These are phyloP conservation scores for Akanthomyces lecanii DNA, from an alignment of 2,329 filamentous ascomycete species.

Conservation along the genomic window DNA sequence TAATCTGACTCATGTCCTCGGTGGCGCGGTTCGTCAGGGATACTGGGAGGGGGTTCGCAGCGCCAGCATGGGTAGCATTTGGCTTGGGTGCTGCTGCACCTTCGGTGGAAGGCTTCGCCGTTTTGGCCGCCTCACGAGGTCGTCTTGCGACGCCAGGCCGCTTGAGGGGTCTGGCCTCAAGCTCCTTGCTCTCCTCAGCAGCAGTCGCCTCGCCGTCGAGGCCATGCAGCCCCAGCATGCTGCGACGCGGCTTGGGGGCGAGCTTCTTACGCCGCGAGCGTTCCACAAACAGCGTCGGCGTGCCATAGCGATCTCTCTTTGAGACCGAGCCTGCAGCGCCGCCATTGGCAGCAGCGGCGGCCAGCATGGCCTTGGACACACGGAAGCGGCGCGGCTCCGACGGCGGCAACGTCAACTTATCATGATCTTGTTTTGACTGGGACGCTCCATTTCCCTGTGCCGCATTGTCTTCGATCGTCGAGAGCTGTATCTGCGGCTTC, in stretches of 20 bases:
- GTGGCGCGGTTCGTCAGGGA: slow-evolving; percentile 31
- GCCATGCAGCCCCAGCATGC: slow-evolving; percentile 22
- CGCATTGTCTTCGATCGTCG: slow-evolving; percentile 35
- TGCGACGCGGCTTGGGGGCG: slow-evolving; percentile 20
- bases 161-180: slow-evolving; percentile 30
- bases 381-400: slow-evolving; percentile 50
- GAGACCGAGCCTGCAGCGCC: slow-evolving; percentile 28
- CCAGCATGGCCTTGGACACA: slow-evolving; percentile 46
- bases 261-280: slow-evolving; percentile 39
- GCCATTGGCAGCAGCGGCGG: slow-evolving; percentile 26
- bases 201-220: not conserved
- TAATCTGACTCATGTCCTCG: slow-evolving; percentile 46
- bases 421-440: slow-evolving; percentile 16
- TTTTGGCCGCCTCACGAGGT: slow-evolving; percentile 22
- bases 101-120: no score
- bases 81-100: not conserved
- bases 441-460: not conserved
- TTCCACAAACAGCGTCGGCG: slow-evolving; percentile 53
- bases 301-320: slow-evolving; percentile 38
- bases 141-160: slow-evolving; percentile 30
- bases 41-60: slow-evolving; percentile 29
- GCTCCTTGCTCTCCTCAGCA: slow-evolving; percentile 15
- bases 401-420: slow-evolving; percentile 15
- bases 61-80: slow-evolving; percentile 15
- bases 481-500: slow-evolving; percentile 47